phyloP scores from a whole-genome alignment of 257 asterid species.

The Lantana camara region DNA sequence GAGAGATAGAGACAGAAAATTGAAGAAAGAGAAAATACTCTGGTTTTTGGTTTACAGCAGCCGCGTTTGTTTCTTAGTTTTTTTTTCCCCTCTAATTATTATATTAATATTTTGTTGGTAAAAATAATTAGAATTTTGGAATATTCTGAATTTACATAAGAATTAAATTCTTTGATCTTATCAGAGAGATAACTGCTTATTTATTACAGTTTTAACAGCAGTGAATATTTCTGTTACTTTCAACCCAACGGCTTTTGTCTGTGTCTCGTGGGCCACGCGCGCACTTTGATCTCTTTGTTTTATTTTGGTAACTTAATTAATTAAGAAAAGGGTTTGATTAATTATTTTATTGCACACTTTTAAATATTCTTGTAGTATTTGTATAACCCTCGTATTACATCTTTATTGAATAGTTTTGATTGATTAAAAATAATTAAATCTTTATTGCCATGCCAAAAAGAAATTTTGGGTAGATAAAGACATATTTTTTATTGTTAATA shows the following conservation, averaged over 20 bases:
- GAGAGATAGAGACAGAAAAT: conserved; percentile 20
- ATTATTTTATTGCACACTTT: too few species aligned
- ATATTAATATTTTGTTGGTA: background rate
- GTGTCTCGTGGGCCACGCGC: conserved; percentile 28
- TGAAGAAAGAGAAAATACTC: conserved; percentile 35
- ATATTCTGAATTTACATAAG: conserved; percentile 31
- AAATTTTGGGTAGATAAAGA: too few species aligned
- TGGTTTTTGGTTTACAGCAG: conserved; percentile 58
- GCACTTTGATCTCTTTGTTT: background rate
- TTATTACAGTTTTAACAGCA: conserved; percentile 20
- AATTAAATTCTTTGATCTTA: background rate
- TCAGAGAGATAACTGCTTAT: conserved; percentile 10
- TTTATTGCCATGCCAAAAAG: too few species aligned
- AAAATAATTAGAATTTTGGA: conserved; percentile 21
- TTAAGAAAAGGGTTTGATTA: background rate
- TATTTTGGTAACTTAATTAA: background rate
- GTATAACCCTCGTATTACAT: too few species aligned
- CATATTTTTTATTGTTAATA: too few species aligned
- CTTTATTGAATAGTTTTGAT: too few species aligned
- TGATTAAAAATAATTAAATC: too few species aligned
- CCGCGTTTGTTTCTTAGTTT: conserved; percentile 58
- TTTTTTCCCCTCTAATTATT: conserved; percentile 17
- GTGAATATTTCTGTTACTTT: conserved; percentile 41
- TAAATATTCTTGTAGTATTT: too few species aligned
- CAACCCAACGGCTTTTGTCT: conserved; percentile 28